Evolutionary conservation across 148 eudicot species (phyloP).

Genomic region (Amaranthus hypochondriacus): DNA sequence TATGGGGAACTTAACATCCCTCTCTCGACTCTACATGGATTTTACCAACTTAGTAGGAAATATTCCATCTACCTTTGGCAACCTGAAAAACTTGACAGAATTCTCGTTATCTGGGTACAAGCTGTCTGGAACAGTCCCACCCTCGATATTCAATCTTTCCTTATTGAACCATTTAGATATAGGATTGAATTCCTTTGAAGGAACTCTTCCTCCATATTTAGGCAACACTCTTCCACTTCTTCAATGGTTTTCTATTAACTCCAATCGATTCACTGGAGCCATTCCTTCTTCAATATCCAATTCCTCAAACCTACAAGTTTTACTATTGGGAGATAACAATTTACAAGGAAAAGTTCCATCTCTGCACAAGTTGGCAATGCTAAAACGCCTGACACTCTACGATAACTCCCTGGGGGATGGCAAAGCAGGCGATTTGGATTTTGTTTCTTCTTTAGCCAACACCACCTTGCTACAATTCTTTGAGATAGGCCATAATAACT

Average conservation of each 20-base stretch:
- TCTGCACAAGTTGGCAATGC: slow-evolving; percentile 14
- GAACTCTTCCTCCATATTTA: slow-evolving; percentile 22
- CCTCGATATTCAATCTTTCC: slow-evolving; percentile 28
- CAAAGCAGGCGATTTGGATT: slow-evolving; percentile 23
- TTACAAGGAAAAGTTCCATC: slow-evolving; percentile 24
- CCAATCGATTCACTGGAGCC: slow-evolving; percentile 17
- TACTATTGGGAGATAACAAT: neutral
- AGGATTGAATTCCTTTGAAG: slow-evolving; percentile 19
- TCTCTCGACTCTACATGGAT: neutral
- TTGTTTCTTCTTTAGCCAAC: slow-evolving; percentile 31
- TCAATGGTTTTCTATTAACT: neutral
- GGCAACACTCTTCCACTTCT: slow-evolving; percentile 21
- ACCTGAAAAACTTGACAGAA: neutral
- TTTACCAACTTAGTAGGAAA: slow-evolving; percentile 13
- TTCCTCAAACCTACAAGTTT: neutral
- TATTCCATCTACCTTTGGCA: slow-evolving; percentile 22
- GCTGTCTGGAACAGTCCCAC: slow-evolving; percentile 24
- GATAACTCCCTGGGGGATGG: slow-evolving; percentile 27
- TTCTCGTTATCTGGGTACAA: neutral
- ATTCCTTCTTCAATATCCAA: slow-evolving; percentile 22
- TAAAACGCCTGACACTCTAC: neutral
- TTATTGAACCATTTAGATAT: neutral
- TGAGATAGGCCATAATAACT: slow-evolving; percentile 12
- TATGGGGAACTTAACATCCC: slow-evolving; percentile 22
- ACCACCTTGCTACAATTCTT: slow-evolving; percentile 10